These are phyloP conservation scores for Aureobasidium vineae DNA, from an alignment of 2,329 filamentous ascomycete genomes.

Conservation along the genomic window DNA sequence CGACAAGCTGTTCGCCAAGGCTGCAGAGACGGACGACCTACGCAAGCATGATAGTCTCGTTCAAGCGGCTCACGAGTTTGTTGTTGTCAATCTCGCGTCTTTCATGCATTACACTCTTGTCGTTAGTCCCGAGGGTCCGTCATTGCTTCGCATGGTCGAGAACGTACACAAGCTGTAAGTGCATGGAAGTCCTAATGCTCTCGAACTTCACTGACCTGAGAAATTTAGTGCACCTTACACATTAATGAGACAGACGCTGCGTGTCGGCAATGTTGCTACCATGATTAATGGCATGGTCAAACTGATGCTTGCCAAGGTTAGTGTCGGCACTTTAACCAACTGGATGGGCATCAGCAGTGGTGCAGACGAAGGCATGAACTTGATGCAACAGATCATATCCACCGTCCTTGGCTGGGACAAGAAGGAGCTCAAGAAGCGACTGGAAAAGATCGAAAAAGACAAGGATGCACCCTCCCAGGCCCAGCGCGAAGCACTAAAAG, in stretches of 20 bases:
- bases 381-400: conserved; percentile 73
- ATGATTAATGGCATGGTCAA: conserved; percentile 76
- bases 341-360: conserved; percentile 72
- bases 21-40: conserved; percentile 60
- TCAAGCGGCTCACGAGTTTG: conserved; percentile 64
- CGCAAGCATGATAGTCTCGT: conserved; percentile 63
- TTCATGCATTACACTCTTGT: conserved; percentile 72
- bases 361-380: conserved; percentile 75
- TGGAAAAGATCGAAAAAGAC: conserved; percentile 62
- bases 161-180: conserved; percentile 62
- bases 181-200: neutral
- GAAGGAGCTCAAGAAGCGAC: conserved; percentile 64
- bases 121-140: conserved; percentile 71
- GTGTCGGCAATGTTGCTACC: conserved; percentile 73
- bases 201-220: neutral
- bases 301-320: conserved; percentile 73
- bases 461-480: conserved; percentile 60
- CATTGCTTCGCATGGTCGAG: conserved; percentile 67
- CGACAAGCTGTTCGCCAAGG: conserved; percentile 62
- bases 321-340: conserved; percentile 70
- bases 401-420: conserved; percentile 72
- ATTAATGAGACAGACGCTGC: conserved; percentile 69
- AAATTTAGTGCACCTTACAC: conserved; percentile 57
- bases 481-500: conserved; percentile 60
- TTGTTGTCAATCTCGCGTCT: conserved; percentile 69